Percentiles rank a stretch among this genome's conserved stretches.
These are phyloP conservation scores for Geotrichum europaeum DNA, from an alignment of 1,139 yeast genomes.

Conservation along the genomic window DNA sequence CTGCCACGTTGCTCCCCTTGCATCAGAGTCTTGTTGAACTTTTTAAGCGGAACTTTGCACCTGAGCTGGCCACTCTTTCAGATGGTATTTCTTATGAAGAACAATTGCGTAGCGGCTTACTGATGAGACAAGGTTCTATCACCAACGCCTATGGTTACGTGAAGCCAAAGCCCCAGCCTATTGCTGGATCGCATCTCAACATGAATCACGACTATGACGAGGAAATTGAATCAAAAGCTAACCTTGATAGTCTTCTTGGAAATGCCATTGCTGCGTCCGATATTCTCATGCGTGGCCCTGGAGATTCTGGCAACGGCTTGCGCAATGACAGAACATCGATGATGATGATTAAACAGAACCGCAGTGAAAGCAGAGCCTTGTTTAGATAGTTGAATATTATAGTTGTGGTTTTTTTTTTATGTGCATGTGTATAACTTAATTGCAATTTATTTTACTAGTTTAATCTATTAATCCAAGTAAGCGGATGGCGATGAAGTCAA, in stretches of 20 bases:
- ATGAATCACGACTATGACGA: slow-evolving; percentile 6
- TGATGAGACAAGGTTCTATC: not conserved
- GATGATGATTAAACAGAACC: not conserved
- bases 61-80: slow-evolving; percentile 48
- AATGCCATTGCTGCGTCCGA: slow-evolving; percentile 18
- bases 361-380: not conserved
- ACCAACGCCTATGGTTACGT: slow-evolving; percentile 1
- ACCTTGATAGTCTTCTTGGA: slow-evolving; percentile 15
- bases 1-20: slow-evolving; percentile 50
- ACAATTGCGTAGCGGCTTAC: slow-evolving; percentile 5
- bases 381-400: not conserved
- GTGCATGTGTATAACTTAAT: not conserved
- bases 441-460: not conserved
- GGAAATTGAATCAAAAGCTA: slow-evolving; percentile 4
- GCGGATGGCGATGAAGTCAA: not conserved
- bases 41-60: slow-evolving; percentile 60
- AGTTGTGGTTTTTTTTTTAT: not conserved
- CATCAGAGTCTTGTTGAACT: slow-evolving; percentile 62
- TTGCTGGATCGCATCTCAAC: not conserved
- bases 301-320: not conserved
- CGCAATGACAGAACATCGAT: not conserved
- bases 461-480: not conserved
- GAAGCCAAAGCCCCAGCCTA: not conserved
- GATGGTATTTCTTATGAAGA: slow-evolving; percentile 23
- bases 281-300: slow-evolving; percentile 12